Conservation (phyloP, 148 eudicot species). For the Tetragonia tetragonoides region DNA sequence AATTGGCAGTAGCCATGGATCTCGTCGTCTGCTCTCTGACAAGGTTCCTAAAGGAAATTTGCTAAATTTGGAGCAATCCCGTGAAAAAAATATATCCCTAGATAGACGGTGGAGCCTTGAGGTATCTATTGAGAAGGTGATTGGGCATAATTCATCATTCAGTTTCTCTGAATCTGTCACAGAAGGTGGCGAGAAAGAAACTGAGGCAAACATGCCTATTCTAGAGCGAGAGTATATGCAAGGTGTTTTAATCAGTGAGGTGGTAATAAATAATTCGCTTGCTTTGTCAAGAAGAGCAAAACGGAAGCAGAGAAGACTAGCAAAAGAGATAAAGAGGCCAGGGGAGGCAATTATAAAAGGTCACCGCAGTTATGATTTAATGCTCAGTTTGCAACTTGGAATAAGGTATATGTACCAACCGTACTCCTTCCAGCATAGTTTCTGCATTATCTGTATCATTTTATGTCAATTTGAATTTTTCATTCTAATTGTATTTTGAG, state of each 20-base stretch:
- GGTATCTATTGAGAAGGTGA: conserved; percentile 80
- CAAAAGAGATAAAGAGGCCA: conserved; percentile 79
- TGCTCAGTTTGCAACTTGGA: conserved; percentile 98
- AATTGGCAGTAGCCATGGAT: conserved; percentile 43
- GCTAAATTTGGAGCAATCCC: conserved; percentile 48
- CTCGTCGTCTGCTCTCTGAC: conserved; percentile 44
- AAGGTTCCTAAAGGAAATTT: conserved; percentile 46
- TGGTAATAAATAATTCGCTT: conserved; percentile 61
- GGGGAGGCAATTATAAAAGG: conserved; percentile 97
- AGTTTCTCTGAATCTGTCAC: conserved; percentile 42
- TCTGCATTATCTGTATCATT: background rate
- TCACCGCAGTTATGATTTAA: conserved; percentile 95
- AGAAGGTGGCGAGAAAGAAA: conserved; percentile 51
- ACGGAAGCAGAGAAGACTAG: conserved; percentile 63
- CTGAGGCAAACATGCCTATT: conserved; percentile 47
- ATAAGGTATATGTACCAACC: conserved; percentile 59
- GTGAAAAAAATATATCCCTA: conserved; percentile 51
- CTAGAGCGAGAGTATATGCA: conserved; percentile 97
- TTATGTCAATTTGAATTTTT: background rate
- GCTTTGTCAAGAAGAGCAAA: conserved; percentile 65
- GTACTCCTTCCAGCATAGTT: conserved; percentile 12
- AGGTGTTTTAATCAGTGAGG: conserved; percentile 91
- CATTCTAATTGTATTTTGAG: background rate
- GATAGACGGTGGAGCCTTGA: conserved; percentile 93
- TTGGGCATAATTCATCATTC: conserved; percentile 53